A percentile compares a stretch with the other conserved stretches of the same genome.
Conservation (phyloP, 257 asterid genomes). For the Solanum lignicaule region DNA sequence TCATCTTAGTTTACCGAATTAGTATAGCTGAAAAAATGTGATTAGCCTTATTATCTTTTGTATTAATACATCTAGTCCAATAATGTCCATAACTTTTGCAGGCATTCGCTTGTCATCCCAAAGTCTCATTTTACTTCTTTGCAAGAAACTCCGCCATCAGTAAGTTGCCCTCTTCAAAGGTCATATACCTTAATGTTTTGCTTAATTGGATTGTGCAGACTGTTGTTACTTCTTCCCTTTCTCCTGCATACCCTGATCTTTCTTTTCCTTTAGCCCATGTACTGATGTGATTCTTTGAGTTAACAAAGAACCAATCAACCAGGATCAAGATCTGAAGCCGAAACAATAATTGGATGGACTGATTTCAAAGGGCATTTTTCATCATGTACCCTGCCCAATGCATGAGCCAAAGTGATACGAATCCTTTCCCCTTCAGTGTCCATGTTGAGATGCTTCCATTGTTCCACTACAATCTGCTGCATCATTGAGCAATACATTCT, state of each 20-base stretch:
- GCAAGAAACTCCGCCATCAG: slow-evolving; percentile 82
- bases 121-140: slow-evolving; percentile 76
- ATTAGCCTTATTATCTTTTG: background rate
- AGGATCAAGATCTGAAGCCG: background rate
- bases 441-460: background rate
- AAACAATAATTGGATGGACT: background rate
- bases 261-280: background rate
- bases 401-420: background rate
- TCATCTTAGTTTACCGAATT: background rate
- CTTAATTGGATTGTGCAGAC: background rate
- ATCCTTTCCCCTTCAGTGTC: background rate
- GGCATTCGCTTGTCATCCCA: slow-evolving; percentile 91
- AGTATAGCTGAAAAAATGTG: background rate
- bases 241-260: background rate
- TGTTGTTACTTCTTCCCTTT: background rate
- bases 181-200: background rate
- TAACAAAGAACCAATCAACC: background rate
- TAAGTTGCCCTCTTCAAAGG: slow-evolving; percentile 25
- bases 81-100: slow-evolving; percentile 9
- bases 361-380: background rate
- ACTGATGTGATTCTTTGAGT: background rate
- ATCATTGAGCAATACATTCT: background rate
- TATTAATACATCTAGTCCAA: background rate
- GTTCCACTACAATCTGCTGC: background rate
- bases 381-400: background rate